Evolutionary conservation across 495 filamentous ascomycete genomes (phyloP), one percentile per base, ranked within the genome.

Genomic region (Hypoxylon rickii): DNA sequence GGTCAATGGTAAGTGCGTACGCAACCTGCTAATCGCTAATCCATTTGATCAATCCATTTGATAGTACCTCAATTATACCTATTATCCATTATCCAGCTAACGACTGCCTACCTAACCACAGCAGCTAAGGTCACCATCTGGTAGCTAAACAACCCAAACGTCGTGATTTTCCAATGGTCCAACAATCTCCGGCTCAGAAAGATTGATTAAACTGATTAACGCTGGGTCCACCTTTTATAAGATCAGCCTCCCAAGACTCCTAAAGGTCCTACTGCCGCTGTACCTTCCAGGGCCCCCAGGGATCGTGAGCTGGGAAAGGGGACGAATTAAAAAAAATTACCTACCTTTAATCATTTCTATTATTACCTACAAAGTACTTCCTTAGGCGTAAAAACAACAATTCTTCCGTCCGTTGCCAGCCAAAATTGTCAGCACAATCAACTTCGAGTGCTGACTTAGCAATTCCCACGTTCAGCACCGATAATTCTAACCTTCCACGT

Each of bases 271-370:
- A 17, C 39, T 50, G 3, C 57, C 36, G 39, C 47, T 29, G 33
- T 50, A 49, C 32, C 36, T 41, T 36, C 24, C 24, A 29, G 24
- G 24, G 24, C 24, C 24, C n/a, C 38, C 57, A 60, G 57, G 50
- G 57, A 60, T 60, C 57, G 44, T 60, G 44, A 60, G 40, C 24
- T 29, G 24, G n/a, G 44, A 60, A 54, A 60, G 57, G 57, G 52
- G 57, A 29, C 49, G 18, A 26, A 36, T 16, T 44, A 43, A 60
- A 60, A 50, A 54, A 29, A 29, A 4, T 4, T 4, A 4, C 24
- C 24, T 29, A 29, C 24, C 4, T 29, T 29, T 10, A 29, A 29
- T 29, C 24, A 29, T 29, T 10, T 29, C 10, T 29, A n/a, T n/a
- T n/a, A n/a, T n/a, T n/a, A n/a, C n/a, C n/a, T n/a, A n/a, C n/a